Conservation (phyloP, 371 early-diverging fungal species). For the Mortierella sp. region DNA sequence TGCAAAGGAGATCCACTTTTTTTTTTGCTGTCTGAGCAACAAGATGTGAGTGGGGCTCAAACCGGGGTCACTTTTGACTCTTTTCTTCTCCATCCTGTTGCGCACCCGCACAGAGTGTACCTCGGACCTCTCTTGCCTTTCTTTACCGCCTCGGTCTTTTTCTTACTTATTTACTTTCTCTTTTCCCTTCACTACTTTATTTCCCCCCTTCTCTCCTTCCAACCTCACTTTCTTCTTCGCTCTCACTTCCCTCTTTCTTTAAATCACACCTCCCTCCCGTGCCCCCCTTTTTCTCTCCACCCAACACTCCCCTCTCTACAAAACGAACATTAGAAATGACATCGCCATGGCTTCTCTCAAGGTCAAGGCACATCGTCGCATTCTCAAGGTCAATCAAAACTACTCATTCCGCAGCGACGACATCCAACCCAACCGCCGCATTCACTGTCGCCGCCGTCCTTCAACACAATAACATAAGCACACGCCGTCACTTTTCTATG, state of each 20-base stretch:
- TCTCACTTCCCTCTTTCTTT: background rate
- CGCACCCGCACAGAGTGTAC: background rate
- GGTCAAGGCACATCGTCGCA: conserved; percentile 19
- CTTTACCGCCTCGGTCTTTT: background rate
- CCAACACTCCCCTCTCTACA: background rate
- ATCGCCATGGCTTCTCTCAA: conserved; percentile 10
- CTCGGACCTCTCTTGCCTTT: conserved; percentile 15
- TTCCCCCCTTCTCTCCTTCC: background rate
- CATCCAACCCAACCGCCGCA: background rate
- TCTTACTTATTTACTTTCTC: background rate
- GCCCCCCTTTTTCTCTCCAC: background rate
- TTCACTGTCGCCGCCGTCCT: background rate
- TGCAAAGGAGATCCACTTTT: too few relatives aligned
- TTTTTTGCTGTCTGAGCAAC: background rate
- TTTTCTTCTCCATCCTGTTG: background rate
- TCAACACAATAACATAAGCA: background rate
- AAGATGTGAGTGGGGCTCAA: background rate
- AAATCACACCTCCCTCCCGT: too few relatives aligned
- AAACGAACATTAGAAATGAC: too few relatives aligned
- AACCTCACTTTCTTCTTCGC: background rate
- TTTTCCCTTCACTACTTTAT: background rate
- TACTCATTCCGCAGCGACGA: background rate
- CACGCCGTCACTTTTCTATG: conserved; percentile 31
- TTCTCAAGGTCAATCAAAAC: conserved; percentile 6
- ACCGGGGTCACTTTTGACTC: background rate